These are phyloP conservation scores for Lentinula aciculospora DNA, from an alignment of 768 basidiomycete genomes.

Conservation along the genomic window DNA sequence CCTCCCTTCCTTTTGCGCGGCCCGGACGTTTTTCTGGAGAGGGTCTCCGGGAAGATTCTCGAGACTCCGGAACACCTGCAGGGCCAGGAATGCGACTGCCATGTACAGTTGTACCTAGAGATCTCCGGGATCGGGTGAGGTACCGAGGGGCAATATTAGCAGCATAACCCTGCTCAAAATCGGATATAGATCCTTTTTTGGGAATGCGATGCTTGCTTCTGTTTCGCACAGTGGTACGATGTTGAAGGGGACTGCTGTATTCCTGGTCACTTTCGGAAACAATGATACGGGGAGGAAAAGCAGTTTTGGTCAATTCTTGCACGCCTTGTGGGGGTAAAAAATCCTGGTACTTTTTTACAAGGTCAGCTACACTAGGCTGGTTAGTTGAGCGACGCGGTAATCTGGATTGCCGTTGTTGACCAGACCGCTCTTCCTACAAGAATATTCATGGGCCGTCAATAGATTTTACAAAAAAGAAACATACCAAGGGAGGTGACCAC, in stretches of 20 bases:
- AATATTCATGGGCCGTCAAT: neutral
- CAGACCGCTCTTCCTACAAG: slow-evolving; percentile 15
- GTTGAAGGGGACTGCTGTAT: slow-evolving; percentile 31
- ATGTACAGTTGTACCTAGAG: slow-evolving; percentile 26
- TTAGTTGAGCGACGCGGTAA: slow-evolving; percentile 55
- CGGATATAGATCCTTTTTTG: slow-evolving; percentile 59
- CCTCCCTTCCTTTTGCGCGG: slow-evolving; percentile 26
- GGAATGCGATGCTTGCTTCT: slow-evolving; percentile 47
- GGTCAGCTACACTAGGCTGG: slow-evolving; percentile 73
- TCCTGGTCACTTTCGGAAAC: slow-evolving; percentile 85
- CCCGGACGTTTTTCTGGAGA: slow-evolving; percentile 69
- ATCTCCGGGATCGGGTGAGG: slow-evolving; percentile 48
- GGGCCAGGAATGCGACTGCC: slow-evolving; percentile 52
- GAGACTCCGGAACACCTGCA: slow-evolving; percentile 46
- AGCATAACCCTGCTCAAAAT: slow-evolving; percentile 89
- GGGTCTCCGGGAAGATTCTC: slow-evolving; percentile 52
- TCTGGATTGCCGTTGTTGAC: slow-evolving; percentile 39
- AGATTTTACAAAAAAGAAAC: slow-evolving; percentile 7
- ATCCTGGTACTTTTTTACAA: slow-evolving; percentile 79
- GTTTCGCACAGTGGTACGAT: slow-evolving; percentile 35
- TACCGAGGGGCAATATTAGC: slow-evolving; percentile 86
- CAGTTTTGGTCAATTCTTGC: slow-evolving; percentile 66
- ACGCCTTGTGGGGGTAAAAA: slow-evolving; percentile 69
- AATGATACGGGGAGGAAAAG: slow-evolving; percentile 50
- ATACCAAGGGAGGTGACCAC: slow-evolving; percentile 20